phyloP scores from a whole-genome alignment of 192 early-diverging fungal genomes.

The Umbelopsis isabellina region DNA sequence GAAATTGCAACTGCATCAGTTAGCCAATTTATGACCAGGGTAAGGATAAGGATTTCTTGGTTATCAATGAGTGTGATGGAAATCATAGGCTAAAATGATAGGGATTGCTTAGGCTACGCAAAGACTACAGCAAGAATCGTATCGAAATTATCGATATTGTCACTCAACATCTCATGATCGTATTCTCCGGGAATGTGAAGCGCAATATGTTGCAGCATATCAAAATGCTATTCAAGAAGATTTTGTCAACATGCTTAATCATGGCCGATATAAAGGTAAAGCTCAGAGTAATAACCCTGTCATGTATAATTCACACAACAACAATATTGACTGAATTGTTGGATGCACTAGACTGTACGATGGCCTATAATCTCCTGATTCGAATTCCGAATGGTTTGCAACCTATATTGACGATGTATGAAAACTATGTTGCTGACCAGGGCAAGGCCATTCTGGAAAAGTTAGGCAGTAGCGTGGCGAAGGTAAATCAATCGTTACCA shows the following conservation, averaged over 20 bases:
- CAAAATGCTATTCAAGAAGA: slow-evolving; percentile 63
- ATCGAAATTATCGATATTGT: slow-evolving; percentile 62
- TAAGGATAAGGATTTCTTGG: slow-evolving; percentile 25
- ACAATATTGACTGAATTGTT: not conserved
- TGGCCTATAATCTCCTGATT: slow-evolving; percentile 67
- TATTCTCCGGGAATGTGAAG: slow-evolving; percentile 73
- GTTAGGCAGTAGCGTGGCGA: slow-evolving; percentile 35
- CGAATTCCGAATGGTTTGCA: slow-evolving; percentile 67
- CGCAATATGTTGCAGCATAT: slow-evolving; percentile 74
- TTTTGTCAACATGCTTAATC: slow-evolving; percentile 69
- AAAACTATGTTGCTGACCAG: slow-evolving; percentile 62
- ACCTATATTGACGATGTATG: slow-evolving; percentile 62
- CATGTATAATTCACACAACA: not conserved
- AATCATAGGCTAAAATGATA: slow-evolving; percentile 9
- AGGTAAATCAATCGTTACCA: slow-evolving; percentile 33
- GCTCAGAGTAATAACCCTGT: not conserved
- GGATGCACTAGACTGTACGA: slow-evolving; percentile 57
- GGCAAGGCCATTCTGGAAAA: slow-evolving; percentile 51
- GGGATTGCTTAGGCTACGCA: slow-evolving; percentile 46
- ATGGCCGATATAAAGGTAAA: slow-evolving; percentile 63
- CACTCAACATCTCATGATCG: slow-evolving; percentile 69
- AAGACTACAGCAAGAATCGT: slow-evolving; percentile 64
- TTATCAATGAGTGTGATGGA: not conserved
- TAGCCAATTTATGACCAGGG: slow-evolving; percentile 73
- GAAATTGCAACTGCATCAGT: slow-evolving; percentile 59